These are phyloP conservation scores for Epichloe uncinata DNA, from an alignment of 2,329 filamentous ascomycete species.

Conservation along the genomic window DNA sequence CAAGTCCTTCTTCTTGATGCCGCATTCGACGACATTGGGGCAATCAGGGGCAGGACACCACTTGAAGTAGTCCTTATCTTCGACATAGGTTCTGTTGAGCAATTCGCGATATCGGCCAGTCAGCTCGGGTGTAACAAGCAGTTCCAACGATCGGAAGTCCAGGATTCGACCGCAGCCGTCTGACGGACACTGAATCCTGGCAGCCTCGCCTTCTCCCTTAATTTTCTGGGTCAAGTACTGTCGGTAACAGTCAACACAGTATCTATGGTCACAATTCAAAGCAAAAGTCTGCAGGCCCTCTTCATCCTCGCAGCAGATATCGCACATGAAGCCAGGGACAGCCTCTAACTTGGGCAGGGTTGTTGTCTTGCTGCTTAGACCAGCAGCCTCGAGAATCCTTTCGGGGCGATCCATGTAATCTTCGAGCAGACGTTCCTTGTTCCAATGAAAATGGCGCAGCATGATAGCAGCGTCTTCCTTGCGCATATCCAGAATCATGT, in stretches of 20 bases:
- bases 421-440: slow-evolving; percentile 88
- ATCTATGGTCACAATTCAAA: slow-evolving; percentile 89
- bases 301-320: slow-evolving; percentile 91
- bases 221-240: slow-evolving; percentile 92
- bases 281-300: slow-evolving; percentile 70
- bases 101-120: slow-evolving; percentile 63
- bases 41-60: slow-evolving; percentile 99
- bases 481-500: slow-evolving; percentile 77
- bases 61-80: slow-evolving; percentile 88
- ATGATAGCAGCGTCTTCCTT: slow-evolving; percentile 86
- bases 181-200: slow-evolving; percentile 83
- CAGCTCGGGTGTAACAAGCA: slow-evolving; percentile 51
- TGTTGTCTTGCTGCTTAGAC: slow-evolving; percentile 54
- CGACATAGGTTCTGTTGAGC: slow-evolving; percentile 87
- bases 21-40: slow-evolving; percentile 80
- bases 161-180: slow-evolving; percentile 82
- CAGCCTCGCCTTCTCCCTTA: slow-evolving; percentile 86
- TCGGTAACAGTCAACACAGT: slow-evolving; percentile 82
- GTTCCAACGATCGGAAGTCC: slow-evolving; percentile 73
- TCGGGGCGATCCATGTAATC: slow-evolving; percentile 87
- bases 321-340: slow-evolving; percentile 70
- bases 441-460: slow-evolving; percentile 83
- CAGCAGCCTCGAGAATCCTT: slow-evolving; percentile 70
- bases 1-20: slow-evolving; percentile 77
- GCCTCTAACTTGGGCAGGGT: slow-evolving; percentile 54